Evolutionary conservation across 345 rosid species (phyloP).

Genomic region (Schrenkiella parvula): DNA sequence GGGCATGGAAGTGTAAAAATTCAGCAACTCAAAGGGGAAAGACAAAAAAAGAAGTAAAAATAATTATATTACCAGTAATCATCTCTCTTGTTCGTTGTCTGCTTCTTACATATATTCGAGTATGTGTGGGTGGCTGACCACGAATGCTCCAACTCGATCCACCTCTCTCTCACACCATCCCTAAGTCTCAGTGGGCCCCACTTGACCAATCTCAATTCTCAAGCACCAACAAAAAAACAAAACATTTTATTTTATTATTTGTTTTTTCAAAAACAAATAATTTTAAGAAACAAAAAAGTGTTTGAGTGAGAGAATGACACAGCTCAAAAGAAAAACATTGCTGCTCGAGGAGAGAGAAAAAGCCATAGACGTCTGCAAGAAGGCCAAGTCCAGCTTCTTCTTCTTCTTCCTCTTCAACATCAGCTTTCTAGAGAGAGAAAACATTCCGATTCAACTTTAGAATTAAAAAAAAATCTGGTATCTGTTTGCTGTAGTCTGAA

Average conservation of each 20-base stretch:
- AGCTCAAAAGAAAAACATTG: constrained; percentile 33
- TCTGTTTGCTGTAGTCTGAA: not conserved
- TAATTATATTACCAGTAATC: not conserved
- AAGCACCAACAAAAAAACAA: constrained; percentile 6
- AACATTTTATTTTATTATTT: not conserved
- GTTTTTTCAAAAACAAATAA: not conserved
- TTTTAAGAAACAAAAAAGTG: not conserved
- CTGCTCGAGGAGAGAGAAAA: constrained; percentile 28
- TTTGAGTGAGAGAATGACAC: constrained; percentile 25
- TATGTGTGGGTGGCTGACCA: constrained; percentile 34
- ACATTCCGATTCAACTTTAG: not conserved
- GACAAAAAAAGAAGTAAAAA: not conserved
- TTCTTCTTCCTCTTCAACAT: not conserved
- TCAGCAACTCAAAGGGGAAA: constrained; percentile 18
- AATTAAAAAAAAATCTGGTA: not conserved
- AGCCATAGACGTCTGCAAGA: constrained; percentile 36
- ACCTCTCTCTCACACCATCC: constrained; percentile 19
- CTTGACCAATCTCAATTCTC: constrained; percentile 28
- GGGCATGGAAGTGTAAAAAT: not conserved
- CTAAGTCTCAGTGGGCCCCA: constrained; percentile 27
- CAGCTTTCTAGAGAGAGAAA: not conserved
- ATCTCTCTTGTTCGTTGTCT: not conserved
- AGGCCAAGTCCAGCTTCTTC: constrained; percentile 25
- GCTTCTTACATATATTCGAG: not conserved
- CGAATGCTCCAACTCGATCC: constrained; percentile 37